Evolutionary conservation across 139 green algal genomes (phyloP).

Genomic region (Chlamydomonas applanata): DNA sequence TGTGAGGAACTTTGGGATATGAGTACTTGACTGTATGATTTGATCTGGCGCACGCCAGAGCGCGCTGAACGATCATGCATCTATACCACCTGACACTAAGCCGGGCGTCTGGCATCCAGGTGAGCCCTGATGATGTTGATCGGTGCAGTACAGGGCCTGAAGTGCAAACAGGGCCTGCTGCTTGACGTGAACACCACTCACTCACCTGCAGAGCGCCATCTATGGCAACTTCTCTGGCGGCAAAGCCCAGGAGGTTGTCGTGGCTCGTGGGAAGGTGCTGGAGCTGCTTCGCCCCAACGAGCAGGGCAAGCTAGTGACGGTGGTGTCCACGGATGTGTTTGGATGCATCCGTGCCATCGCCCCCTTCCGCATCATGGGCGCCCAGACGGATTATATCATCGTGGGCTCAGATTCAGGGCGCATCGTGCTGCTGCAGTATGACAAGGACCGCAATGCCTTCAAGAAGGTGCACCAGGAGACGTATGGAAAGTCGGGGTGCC

Average conservation of each 20-base stretch:
- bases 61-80: conserved; percentile 12
- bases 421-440: conserved; percentile 94
- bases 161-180: background rate
- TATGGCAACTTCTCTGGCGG: conserved; percentile 94
- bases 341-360: conserved; percentile 84
- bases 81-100: conserved; percentile 83
- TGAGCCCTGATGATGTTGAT: conserved; percentile 25
- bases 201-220: conserved; percentile 70
- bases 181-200: background rate
- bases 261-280: conserved; percentile 85
- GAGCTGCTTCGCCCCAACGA: conserved; percentile 96
- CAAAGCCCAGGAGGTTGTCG: conserved; percentile 95
- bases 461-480: conserved; percentile 96
- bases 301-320: conserved; percentile 67
- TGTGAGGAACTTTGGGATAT: too few relatives aligned
- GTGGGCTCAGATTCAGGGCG: conserved; percentile 90
- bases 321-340: conserved; percentile 81
- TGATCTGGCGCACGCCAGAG: background rate
- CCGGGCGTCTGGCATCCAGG: conserved; percentile 75
- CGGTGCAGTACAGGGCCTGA: background rate
- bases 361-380: conserved; percentile 89
- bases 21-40: too few relatives aligned
- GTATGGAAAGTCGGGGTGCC: conserved; percentile 91
- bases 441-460: conserved; percentile 83
- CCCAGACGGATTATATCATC: conserved; percentile 84